A percentile compares a stretch with the other conserved stretches of the same genome.
phyloP scores from a whole-genome alignment of 148 eudicot genomes.

The Bassia scoparia region DNA sequence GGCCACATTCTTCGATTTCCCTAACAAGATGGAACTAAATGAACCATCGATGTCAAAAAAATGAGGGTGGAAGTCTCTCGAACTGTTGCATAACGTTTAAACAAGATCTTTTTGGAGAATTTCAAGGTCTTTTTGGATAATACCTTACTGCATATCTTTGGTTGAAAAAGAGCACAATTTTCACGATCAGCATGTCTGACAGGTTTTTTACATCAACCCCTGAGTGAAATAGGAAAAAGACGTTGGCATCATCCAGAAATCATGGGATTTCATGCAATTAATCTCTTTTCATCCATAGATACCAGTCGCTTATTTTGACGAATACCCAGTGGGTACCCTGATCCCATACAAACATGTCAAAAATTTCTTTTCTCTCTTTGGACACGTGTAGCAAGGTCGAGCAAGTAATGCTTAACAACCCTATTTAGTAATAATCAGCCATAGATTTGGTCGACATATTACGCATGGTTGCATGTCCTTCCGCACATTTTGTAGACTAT shows the following conservation, averaged over 20 bases:
- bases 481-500: background rate
- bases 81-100: background rate
- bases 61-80: slow-evolving; percentile 12
- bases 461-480: background rate
- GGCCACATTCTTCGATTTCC: background rate
- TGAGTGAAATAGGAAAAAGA: background rate
- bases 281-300: background rate
- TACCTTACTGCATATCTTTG: slow-evolving; percentile 10
- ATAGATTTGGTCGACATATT: background rate
- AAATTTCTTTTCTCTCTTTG: background rate
- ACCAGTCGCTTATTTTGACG: background rate
- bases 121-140: background rate
- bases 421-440: background rate
- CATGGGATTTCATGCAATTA: slow-evolving; percentile 10
- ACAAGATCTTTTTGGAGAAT: background rate
- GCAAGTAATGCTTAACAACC: background rate
- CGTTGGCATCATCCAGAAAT: background rate
- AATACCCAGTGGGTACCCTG: background rate
- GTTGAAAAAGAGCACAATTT: background rate
- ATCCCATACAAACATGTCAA: background rate
- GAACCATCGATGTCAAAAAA: slow-evolving; percentile 5
- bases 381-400: background rate
- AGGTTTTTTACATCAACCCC: background rate
- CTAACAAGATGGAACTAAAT: background rate
- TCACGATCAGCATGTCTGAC: background rate